Evolutionary conservation across 768 basidiomycete species (phyloP).

Genomic region (Kwoniella newhampshirensis): DNA sequence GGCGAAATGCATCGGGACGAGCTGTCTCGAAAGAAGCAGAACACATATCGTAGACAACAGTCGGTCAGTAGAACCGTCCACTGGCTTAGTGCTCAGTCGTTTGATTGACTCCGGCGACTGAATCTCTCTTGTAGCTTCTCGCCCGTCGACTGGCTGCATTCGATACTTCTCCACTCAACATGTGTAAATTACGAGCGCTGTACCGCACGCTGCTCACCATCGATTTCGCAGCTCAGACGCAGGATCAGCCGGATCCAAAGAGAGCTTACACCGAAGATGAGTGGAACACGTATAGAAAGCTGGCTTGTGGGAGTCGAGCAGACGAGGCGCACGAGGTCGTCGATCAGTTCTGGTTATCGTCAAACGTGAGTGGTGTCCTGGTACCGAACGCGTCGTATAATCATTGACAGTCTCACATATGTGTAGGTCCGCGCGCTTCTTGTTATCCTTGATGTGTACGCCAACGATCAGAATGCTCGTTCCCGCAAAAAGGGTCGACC

Average conservation of each 20-base stretch:
- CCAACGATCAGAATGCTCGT: slow-evolving; percentile 29
- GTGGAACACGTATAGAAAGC: slow-evolving; percentile 42
- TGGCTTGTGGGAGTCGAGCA: slow-evolving; percentile 20
- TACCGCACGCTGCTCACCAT: slow-evolving; percentile 47
- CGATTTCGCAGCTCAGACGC: slow-evolving; percentile 42
- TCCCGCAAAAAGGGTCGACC: slow-evolving; percentile 39
- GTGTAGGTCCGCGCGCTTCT: slow-evolving; percentile 36
- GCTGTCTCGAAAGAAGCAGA: slow-evolving; percentile 39
- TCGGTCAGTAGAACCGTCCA: slow-evolving; percentile 28
- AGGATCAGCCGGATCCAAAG: slow-evolving; percentile 37
- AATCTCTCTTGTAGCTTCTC: slow-evolving; percentile 27
- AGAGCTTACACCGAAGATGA: slow-evolving; percentile 43
- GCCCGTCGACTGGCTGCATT: slow-evolving; percentile 42
- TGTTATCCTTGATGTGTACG: slow-evolving; percentile 34
- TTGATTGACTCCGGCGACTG: background rate
- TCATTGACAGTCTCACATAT: slow-evolving; percentile 3
- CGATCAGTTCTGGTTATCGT: slow-evolving; percentile 42
- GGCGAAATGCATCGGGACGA: slow-evolving; percentile 45
- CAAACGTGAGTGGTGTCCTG: slow-evolving; percentile 30
- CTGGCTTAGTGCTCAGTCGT: background rate
- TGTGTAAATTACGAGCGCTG: slow-evolving; percentile 38
- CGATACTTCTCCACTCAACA: slow-evolving; percentile 40
- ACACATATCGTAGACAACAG: slow-evolving; percentile 47
- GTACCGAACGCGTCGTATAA: background rate
- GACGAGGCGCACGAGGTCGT: slow-evolving; percentile 41